A percentile compares a stretch with the other conserved stretches of the same genome.
Conservation (phyloP, 2,329 filamentous ascomycete genomes). For the Trichoderma koningiopsis region DNA sequence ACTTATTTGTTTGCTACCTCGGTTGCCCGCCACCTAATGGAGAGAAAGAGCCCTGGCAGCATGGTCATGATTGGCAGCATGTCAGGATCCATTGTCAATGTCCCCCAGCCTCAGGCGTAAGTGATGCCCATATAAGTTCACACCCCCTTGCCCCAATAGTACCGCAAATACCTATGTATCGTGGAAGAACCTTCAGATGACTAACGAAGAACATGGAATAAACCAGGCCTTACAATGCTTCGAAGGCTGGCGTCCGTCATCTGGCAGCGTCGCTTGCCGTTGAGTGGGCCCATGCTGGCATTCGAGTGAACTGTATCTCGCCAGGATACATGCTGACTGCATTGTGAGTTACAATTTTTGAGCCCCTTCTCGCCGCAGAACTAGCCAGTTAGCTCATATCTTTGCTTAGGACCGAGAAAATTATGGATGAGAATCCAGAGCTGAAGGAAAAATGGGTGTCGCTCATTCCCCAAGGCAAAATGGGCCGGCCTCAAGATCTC, state of each 20-base stretch:
- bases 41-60: constrained; percentile 74
- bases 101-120: constrained; percentile 85
- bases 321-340: constrained; percentile 97
- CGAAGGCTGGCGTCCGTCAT: constrained; percentile 90
- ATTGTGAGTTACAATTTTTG: constrained; percentile 60
- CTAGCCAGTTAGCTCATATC: constrained; percentile 11
- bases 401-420: constrained; percentile 76
- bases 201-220: neutral
- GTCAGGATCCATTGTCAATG: constrained; percentile 91
- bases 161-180: neutral
- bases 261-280: constrained; percentile 85
- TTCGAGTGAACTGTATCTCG: constrained; percentile 92
- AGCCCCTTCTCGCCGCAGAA: too few species aligned
- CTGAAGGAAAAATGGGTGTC: constrained; percentile 89
- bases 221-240: constrained; percentile 77
- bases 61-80: constrained; percentile 97
- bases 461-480: constrained; percentile 88
- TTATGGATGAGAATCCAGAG: constrained; percentile 89
- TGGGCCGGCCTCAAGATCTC: constrained; percentile 87
- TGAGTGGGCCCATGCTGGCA: constrained; percentile 86
- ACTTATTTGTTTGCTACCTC: constrained; percentile 86
- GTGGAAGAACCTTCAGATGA: neutral
- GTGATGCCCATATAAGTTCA: constrained; percentile 31
- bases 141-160: neutral
- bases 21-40: constrained; percentile 87